These are phyloP conservation scores for Metarhizium rileyi DNA, from an alignment of 2,329 filamentous ascomycete species.

Conservation along the genomic window DNA sequence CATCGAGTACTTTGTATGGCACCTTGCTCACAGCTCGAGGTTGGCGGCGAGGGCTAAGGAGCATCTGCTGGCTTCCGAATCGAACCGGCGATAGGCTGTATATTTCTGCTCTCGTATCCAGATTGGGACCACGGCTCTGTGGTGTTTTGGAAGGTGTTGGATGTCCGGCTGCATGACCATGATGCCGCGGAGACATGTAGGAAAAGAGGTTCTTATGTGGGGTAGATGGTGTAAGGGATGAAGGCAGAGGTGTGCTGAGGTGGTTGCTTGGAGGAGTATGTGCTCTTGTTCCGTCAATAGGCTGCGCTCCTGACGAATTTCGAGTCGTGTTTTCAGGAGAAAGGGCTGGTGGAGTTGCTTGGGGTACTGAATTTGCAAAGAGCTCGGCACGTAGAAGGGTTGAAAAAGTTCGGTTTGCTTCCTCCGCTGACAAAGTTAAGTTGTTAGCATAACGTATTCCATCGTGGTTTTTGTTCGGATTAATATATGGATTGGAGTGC, in stretches of 20 bases:
- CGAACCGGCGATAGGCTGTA: constrained; percentile 94
- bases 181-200: constrained; percentile 69
- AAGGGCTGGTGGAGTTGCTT: constrained; percentile 56
- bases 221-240: constrained; percentile 79
- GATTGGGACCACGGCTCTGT: constrained; percentile 75
- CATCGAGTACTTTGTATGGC: constrained; percentile 94
- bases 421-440: constrained; percentile 51
- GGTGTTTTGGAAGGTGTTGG: constrained; percentile 84
- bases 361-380: constrained; percentile 83
- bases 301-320: constrained; percentile 40
- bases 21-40: constrained; percentile 90
- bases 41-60: constrained; percentile 81
- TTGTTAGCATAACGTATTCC: constrained; percentile 3
- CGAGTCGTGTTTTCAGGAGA: constrained; percentile 48
- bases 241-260: constrained; percentile 53
- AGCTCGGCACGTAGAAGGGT: constrained; percentile 80
- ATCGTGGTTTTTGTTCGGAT: constrained; percentile 14
- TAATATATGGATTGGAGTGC: background rate
- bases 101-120: constrained; percentile 83
- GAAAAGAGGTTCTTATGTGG: constrained; percentile 96
- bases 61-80: constrained; percentile 84
- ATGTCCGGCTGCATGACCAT: constrained; percentile 64
- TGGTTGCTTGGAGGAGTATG: constrained; percentile 69
- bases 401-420: constrained; percentile 90
- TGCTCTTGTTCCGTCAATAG: constrained; percentile 59